Evolutionary conservation across 2,329 filamentous ascomycete species (phyloP).

Genomic region (Aspergillus thermomutatus): DNA sequence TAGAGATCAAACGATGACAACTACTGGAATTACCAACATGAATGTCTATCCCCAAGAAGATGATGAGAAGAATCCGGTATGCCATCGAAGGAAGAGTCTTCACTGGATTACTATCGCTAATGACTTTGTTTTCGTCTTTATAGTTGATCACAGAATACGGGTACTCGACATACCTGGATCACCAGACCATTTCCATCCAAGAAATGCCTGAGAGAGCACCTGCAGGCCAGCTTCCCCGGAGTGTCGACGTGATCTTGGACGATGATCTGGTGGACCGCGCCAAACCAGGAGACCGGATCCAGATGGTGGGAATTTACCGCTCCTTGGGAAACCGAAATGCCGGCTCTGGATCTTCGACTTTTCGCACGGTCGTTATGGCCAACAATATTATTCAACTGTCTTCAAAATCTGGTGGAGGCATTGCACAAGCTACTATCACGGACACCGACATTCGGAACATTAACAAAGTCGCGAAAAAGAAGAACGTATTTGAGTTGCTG

Average conservation of each 20-base stretch:
- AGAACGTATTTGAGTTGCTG: constrained; percentile 85
- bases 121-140: neutral
- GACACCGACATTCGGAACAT: constrained; percentile 98
- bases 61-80: constrained; percentile 78
- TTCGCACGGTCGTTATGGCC: constrained; percentile 88
- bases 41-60: constrained; percentile 95
- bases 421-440: constrained; percentile 87
- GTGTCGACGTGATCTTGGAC: constrained; percentile 94
- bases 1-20: constrained; percentile 93
- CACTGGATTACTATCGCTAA: constrained; percentile 11
- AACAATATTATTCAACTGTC: constrained; percentile 95
- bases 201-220: constrained; percentile 98
- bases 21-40: constrained; percentile 77
- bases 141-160: constrained; percentile 89
- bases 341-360: constrained; percentile 83
- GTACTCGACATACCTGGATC: constrained; percentile 91
- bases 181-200: constrained; percentile 96
- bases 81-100: constrained; percentile 8
- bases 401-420: constrained; percentile 91
- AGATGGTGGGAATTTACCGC: constrained; percentile 93
- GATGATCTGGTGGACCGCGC: constrained; percentile 93
- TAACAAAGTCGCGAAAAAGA: constrained; percentile 95
- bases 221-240: constrained; percentile 88
- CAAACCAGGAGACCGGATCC: constrained; percentile 93
- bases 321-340: constrained; percentile 94